These are phyloP conservation scores for Sclerotinia subarctica DNA, from an alignment of 2,329 filamentous ascomycete species.

Conservation along the genomic window DNA sequence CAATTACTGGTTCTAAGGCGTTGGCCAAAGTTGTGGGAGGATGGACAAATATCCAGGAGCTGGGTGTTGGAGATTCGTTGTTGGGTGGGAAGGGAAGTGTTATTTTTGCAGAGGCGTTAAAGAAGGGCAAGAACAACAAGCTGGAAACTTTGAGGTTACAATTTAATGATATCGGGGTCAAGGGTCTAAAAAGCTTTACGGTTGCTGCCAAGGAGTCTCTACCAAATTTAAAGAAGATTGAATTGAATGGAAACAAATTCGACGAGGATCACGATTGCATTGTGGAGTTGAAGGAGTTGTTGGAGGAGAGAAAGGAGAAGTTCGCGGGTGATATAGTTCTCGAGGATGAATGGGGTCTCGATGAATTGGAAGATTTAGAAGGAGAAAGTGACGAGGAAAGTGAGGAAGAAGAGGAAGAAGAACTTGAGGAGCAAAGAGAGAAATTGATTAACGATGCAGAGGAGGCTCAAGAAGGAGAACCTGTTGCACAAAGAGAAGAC, in stretches of 20 bases:
- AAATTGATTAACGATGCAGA: slow-evolving; percentile 67
- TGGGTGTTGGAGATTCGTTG: slow-evolving; percentile 86
- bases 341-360: slow-evolving; percentile 81
- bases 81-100: slow-evolving; percentile 74
- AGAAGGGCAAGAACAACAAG: slow-evolving; percentile 71
- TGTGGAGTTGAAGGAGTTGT: slow-evolving; percentile 62
- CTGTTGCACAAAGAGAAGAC: slow-evolving; percentile 67
- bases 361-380: slow-evolving; percentile 79
- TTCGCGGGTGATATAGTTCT: slow-evolving; percentile 61
- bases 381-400: slow-evolving; percentile 67
- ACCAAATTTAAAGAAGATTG: slow-evolving; percentile 76
- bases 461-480: slow-evolving; percentile 65
- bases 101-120: slow-evolving; percentile 69
- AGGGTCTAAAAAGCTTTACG: slow-evolving; percentile 69
- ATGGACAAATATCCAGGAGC: slow-evolving; percentile 75
- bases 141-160: slow-evolving; percentile 80
- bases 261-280: slow-evolving; percentile 77
- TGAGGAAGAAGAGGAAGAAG: slow-evolving; percentile 58
- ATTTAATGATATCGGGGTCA: slow-evolving; percentile 88
- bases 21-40: slow-evolving; percentile 69
- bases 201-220: slow-evolving; percentile 65
- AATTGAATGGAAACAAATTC: slow-evolving; percentile 96
- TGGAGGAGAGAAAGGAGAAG: slow-evolving; percentile 76
- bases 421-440: slow-evolving; percentile 63
- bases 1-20: slow-evolving; percentile 71